Evolutionary conservation across 805 yeast genomes (phyloP).

Genomic region (Saccharomycodes ludwigii): DNA sequence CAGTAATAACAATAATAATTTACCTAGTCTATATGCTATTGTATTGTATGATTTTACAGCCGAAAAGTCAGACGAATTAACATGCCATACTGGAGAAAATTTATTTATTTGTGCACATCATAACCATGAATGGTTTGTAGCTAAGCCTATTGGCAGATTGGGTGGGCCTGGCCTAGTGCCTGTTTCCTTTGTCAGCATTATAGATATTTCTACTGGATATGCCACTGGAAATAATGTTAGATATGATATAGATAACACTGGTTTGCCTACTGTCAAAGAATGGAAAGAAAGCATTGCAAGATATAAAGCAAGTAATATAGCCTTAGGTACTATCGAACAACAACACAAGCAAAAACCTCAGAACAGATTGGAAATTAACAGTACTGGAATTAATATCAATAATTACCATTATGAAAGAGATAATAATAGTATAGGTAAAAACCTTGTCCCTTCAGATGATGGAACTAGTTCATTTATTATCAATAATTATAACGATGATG

Average conservation of each 20-base stretch:
- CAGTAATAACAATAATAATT: slow-evolving; percentile 1
- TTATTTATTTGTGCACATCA: slow-evolving; percentile 93
- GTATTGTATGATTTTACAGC: slow-evolving; percentile 82
- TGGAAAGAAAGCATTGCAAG: slow-evolving; percentile 89
- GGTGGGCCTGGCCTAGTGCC: slow-evolving; percentile 98
- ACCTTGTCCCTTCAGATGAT: slow-evolving; percentile 2
- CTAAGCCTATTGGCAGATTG: slow-evolving; percentile 85
- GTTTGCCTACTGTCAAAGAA: slow-evolving; percentile 84
- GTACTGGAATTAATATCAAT: too few species aligned
- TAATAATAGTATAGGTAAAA: slow-evolving; percentile 1
- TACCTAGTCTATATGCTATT: slow-evolving; percentile 52
- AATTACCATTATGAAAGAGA: background rate
- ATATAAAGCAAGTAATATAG: slow-evolving; percentile 82
- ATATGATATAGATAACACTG: slow-evolving; percentile 50
- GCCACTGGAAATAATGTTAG: slow-evolving; percentile 42
- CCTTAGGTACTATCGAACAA: slow-evolving; percentile 38
- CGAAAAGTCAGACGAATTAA: slow-evolving; percentile 65
- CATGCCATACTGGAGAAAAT: slow-evolving; percentile 75
- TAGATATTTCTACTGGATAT: slow-evolving; percentile 59
- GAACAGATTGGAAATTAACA: too few species aligned
- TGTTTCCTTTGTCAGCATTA: slow-evolving; percentile 72
- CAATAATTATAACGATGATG: background rate
- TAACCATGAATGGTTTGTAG: slow-evolving; percentile 94
- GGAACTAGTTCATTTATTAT: slow-evolving; percentile 5
- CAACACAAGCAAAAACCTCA: too few species aligned